Evolutionary conservation across 805 yeast genomes (phyloP), one percentile per base, ranked within the genome.

Genomic region (Naumovozyma castellii): DNA sequence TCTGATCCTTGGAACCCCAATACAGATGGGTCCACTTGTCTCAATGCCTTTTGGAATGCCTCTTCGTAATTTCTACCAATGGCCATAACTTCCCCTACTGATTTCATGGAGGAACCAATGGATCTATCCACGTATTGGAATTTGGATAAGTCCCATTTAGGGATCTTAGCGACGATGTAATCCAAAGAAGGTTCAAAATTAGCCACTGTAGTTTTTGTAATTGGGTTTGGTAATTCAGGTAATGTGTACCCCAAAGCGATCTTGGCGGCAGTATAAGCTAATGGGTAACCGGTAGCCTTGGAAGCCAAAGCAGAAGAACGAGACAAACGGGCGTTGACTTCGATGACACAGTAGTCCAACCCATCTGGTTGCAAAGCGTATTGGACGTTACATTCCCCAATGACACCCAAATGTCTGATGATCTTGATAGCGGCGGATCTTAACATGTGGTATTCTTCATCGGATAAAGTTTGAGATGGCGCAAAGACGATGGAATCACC

Each of bases 401-500:
- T 96, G 49, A 90, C 98, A 62, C 98, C 98, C 59, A 90, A 73
- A 61, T 90, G 98, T 66, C 97, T 85, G 56, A 90, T 90, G 57
- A 90, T 86, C 68, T 92, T 92, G 64, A 92, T 86, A 42, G 98
- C 98, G 41, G 98, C 95, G 36, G 94, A 73, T 71, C 98, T 81
- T 56, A 90, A 78, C 98, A 90, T 92, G 68, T 90, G 95, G 68
- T 85, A 90, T 61, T 90, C 98, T 63, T 88, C 95, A 65, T 90
- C 98, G 30, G 95, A 83, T 55, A 90, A 70, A 32, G 98, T 90
- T 68, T 90, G 98, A 33, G 97, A 87, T 37, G 98, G 98, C 40
- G 98, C 98, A 58, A 92, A 96, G 37, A 90, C 98, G 55, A 90
- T 92, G 32, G 98, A 92, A 65, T 90, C 98, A 70, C 98, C 98